Conservation (phyloP, 805 yeast genomes). For the Blastobotrys attinorum region DNA sequence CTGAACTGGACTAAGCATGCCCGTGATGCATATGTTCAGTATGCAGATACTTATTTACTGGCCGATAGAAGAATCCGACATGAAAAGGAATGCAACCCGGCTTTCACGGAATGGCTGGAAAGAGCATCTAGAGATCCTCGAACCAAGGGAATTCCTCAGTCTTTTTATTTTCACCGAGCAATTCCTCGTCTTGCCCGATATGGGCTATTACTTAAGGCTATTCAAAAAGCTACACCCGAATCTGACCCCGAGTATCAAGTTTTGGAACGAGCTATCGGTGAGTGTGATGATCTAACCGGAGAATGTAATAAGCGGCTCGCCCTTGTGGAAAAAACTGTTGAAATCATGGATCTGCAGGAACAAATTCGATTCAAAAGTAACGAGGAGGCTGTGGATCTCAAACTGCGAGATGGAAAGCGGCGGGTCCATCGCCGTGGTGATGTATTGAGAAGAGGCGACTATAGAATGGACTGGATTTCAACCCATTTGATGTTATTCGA, state of each 20-base stretch:
- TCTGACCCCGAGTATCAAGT: constrained; percentile 45
- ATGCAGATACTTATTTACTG: constrained; percentile 39
- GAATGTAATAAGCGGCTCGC: constrained; percentile 58
- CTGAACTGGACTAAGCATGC: constrained; percentile 58
- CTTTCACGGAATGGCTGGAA: constrained; percentile 51
- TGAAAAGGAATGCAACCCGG: constrained; percentile 31
- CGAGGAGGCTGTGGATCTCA: constrained; percentile 40
- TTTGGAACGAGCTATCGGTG: constrained; percentile 45
- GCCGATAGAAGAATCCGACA: constrained; percentile 38
- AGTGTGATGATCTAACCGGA: constrained; percentile 45
- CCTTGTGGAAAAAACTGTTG: constrained; percentile 50
- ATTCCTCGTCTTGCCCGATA: constrained; percentile 49
- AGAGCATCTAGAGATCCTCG: constrained; percentile 43
- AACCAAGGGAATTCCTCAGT: constrained; percentile 31
- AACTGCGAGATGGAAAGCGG: constrained; percentile 47
- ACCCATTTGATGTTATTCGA: constrained; percentile 55
- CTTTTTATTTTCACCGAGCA: constrained; percentile 48
- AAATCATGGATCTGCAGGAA: constrained; percentile 44
- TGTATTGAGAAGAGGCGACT: constrained; percentile 53
- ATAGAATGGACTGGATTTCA: constrained; percentile 48
- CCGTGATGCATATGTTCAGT: constrained; percentile 43
- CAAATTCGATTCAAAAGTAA: constrained; percentile 47
- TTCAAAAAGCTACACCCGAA: constrained; percentile 41
- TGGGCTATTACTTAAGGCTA: constrained; percentile 55
- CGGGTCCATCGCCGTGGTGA: constrained; percentile 51